phyloP scores from a whole-genome alignment of 2,329 filamentous ascomycete species.

The Colletotrichum tofieldiae region DNA sequence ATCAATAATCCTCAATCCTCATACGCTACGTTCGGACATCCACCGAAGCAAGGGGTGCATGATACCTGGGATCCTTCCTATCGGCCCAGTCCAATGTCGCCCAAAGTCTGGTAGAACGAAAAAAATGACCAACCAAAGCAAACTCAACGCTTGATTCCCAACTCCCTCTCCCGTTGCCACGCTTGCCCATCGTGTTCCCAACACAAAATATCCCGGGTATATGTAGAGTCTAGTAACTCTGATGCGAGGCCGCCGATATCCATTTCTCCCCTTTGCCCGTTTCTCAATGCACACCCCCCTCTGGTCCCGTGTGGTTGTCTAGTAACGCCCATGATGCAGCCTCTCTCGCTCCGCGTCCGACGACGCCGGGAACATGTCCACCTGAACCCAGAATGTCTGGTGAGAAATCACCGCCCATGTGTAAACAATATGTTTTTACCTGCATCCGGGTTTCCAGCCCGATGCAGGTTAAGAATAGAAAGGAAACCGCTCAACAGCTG shows the following conservation, averaged over 20 bases:
- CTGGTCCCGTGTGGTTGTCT: constrained; percentile 24
- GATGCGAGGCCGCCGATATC: constrained; percentile 34
- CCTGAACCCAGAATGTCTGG: not conserved
- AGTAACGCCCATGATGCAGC: constrained; percentile 30
- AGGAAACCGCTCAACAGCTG: constrained; percentile 33
- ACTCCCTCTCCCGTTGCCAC: constrained; percentile 30
- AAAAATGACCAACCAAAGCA: constrained; percentile 1
- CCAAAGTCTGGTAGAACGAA: not conserved
- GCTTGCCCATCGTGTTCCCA: constrained; percentile 8
- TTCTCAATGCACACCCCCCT: not conserved
- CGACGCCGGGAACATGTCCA: not conserved
- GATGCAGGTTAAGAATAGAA: not conserved
- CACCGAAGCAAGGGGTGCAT: constrained; percentile 41
- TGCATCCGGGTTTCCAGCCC: constrained; percentile 1
- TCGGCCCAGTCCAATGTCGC: constrained; percentile 27
- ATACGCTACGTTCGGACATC: constrained; percentile 28
- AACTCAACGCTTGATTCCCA: constrained; percentile 28
- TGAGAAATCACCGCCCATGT: not conserved
- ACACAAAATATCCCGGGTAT: constrained; percentile 18
- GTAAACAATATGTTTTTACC: constrained; percentile 12
- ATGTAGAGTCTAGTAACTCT: constrained; percentile 47
- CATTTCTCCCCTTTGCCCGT: not conserved
- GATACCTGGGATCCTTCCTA: constrained; percentile 39
- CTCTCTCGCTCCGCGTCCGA: not conserved
- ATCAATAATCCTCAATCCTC: constrained; percentile 37